Percentiles rank a stretch among this genome's conserved stretches.
Evolutionary conservation across 148 eudicot genomes (phyloP).

Genomic region (Camellia granthamiana): DNA sequence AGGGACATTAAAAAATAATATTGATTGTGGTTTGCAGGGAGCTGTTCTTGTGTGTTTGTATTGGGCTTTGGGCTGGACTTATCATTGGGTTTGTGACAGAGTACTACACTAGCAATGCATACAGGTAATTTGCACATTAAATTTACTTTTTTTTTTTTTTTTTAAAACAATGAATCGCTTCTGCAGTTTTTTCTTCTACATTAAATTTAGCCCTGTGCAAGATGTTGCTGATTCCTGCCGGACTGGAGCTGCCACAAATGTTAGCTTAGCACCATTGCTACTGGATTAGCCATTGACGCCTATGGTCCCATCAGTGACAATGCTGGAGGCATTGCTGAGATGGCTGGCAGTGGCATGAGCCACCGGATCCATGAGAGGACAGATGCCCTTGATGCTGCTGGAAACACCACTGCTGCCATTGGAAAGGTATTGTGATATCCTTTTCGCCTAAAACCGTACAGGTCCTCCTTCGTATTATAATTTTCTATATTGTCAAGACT

Average conservation of each 20-base stretch:
- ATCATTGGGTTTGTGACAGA: slow-evolving; percentile 50
- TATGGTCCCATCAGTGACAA: slow-evolving; percentile 50
- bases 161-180: background rate
- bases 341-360: slow-evolving; percentile 43
- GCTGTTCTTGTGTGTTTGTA: slow-evolving; percentile 42
- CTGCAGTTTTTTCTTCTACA: background rate
- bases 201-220: slow-evolving; percentile 47
- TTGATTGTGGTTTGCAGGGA: slow-evolving; percentile 30
- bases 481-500: too few species aligned
- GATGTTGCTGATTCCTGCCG: slow-evolving; percentile 73
- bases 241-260: slow-evolving; percentile 71
- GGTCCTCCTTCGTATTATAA: background rate
- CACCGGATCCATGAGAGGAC: slow-evolving; percentile 46
- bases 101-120: slow-evolving; percentile 53
- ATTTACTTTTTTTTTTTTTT: background rate
- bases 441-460: background rate
- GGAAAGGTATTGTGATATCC: slow-evolving; percentile 31
- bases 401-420: slow-evolving; percentile 49
- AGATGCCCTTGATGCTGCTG: slow-evolving; percentile 54
- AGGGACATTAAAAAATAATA: background rate
- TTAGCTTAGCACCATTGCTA: slow-evolving; percentile 51
- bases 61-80: slow-evolving; percentile 57
- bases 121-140: slow-evolving; percentile 28
- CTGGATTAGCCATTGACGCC: slow-evolving; percentile 46
- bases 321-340: slow-evolving; percentile 51